Conservation (phyloP, 1,284 basidiomycete species). For the Termitomyces sp. region DNA sequence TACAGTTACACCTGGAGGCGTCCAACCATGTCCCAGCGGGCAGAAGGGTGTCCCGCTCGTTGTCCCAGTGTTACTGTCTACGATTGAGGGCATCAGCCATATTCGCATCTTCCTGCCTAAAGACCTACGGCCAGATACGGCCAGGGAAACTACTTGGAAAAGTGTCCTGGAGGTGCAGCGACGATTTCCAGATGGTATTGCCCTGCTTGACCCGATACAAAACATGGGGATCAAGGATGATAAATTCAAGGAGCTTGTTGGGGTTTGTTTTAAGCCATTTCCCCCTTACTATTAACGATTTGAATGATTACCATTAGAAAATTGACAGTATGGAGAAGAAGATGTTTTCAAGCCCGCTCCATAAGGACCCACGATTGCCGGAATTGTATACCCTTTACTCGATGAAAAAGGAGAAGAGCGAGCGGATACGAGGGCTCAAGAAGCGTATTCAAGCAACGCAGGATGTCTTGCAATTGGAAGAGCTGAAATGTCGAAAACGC, state of each 20-base stretch:
- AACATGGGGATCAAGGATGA: slow-evolving; percentile 98
- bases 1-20: slow-evolving; percentile 58
- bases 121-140: slow-evolving; percentile 75
- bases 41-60: slow-evolving; percentile 82
- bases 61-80: slow-evolving; percentile 86
- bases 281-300: neutral
- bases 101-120: slow-evolving; percentile 88
- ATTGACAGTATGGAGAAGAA: slow-evolving; percentile 83
- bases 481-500: slow-evolving; percentile 93
- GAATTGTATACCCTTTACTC: slow-evolving; percentile 79
- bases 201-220: slow-evolving; percentile 86
- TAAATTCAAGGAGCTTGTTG: slow-evolving; percentile 82
- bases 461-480: slow-evolving; percentile 93
- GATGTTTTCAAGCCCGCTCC: slow-evolving; percentile 71
- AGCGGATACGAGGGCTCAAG: slow-evolving; percentile 72
- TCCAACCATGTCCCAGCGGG: slow-evolving; percentile 68
- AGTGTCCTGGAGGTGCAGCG: slow-evolving; percentile 86
- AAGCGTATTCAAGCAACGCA: slow-evolving; percentile 86
- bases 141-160: slow-evolving; percentile 85
- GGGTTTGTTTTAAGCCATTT: slow-evolving; percentile 41
- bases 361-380: slow-evolving; percentile 71
- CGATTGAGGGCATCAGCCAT: slow-evolving; percentile 82
- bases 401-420: slow-evolving; percentile 70
- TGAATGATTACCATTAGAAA: slow-evolving; percentile 51
- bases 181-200: slow-evolving; percentile 85